phyloP scores from a whole-genome alignment of 208 protist species.

The Porcisia deanei region DNA sequence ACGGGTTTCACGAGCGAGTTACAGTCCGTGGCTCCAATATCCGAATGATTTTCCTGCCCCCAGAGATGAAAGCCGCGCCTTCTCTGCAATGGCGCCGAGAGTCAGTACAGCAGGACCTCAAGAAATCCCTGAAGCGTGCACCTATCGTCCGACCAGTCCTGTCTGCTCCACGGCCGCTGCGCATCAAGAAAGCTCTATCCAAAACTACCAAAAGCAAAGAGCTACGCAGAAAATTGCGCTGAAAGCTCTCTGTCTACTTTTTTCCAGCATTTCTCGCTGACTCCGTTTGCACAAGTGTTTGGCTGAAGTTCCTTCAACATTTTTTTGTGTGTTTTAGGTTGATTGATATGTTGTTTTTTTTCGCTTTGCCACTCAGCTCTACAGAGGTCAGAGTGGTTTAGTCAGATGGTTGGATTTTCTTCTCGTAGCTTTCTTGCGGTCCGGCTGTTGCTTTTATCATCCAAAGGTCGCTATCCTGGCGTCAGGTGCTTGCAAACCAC shows the following conservation, averaged over 20 bases:
- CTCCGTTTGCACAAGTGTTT: too few relatives aligned
- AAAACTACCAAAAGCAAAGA: slow-evolving; percentile 29
- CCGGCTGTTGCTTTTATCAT: neutral
- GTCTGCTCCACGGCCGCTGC: neutral
- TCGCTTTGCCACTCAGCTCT: neutral
- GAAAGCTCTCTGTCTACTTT: neutral
- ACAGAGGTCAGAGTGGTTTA: neutral
- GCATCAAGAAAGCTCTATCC: slow-evolving; percentile 17
- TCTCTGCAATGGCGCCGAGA: slow-evolving; percentile 54
- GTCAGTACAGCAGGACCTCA: slow-evolving; percentile 50
- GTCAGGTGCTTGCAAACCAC: too few relatives aligned
- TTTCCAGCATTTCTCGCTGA: neutral
- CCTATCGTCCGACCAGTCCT: slow-evolving; percentile 1
- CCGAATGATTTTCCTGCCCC: slow-evolving; percentile 59
- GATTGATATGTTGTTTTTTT: neutral
- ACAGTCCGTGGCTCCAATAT: slow-evolving; percentile 46
- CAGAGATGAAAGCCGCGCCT: slow-evolving; percentile 57
- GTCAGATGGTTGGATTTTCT: neutral
- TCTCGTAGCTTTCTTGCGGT: neutral
- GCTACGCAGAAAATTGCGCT: slow-evolving; percentile 27
- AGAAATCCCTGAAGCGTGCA: slow-evolving; percentile 29
- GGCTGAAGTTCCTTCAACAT: too few relatives aligned
- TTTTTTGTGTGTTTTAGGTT: neutral
- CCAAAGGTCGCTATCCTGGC: neutral
- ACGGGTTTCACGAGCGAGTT: slow-evolving; percentile 54